Base-by-base conservation (phyloP, 2,329 filamentous ascomycete species). In the Aspergillus sp. region DNA sequence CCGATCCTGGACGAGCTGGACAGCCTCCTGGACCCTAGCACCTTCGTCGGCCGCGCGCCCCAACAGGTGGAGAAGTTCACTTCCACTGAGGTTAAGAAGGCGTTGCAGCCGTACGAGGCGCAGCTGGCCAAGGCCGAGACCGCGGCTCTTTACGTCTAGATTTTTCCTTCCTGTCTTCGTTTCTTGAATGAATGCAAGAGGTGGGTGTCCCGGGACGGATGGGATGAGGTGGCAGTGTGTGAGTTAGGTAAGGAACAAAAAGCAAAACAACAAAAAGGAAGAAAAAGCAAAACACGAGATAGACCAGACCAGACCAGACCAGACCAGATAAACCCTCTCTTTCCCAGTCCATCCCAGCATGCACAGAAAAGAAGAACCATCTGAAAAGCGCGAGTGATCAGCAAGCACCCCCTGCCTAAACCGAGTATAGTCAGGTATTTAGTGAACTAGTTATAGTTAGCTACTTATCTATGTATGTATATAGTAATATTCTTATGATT, bases 1-100 rank as follows among this genome's bases (percentile, higher is more conserved):
- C 81, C 89, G 1, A 86, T 94, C 63, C 85, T 85, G 80, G 81
- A 71, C 52, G 88, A 93, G 63, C 78, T 93, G 31, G 89, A 92
- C 64, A 77, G 73, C 47, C 83, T 93, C 77, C 77, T 93, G 52
- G 83, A 89, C 62, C 81, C 90, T 1, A 82, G 82, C 68, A 80
- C 81, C 58, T 88, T 87, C 63, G 82, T 85, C 55, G 85, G 85
- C 4, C 73, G 84, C 51, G 80, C 79, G 29, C 78, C 80, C 22
- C 75, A 87, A 74, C 78, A 84, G 70, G 81, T 87, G 20, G 77
- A 77, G 62, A 79, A 76, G 63, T 87, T 85, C 69, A 77, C 79
- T 58, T 75, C 76, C 54, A 80, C 77, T 47, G 80, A 82, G 63
- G 80, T 85, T 11, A 75, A 77, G 55, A 73, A 77, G 56, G 80